Base-by-base conservation (phyloP, 2,329 filamentous ascomycete genomes). In the Bipolaris bicolor region DNA sequence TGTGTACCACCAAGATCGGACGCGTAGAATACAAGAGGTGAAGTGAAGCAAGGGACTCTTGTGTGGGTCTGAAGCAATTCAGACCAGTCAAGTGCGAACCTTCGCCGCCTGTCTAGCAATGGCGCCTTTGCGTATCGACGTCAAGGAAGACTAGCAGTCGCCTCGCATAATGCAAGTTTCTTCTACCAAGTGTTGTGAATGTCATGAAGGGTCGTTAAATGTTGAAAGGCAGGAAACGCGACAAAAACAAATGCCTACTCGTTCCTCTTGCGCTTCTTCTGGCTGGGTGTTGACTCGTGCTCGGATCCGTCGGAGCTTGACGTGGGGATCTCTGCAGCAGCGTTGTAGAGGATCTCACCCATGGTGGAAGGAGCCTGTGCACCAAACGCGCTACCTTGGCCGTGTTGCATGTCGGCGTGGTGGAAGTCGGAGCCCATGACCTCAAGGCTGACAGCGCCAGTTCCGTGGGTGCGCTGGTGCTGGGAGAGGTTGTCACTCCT, bases 401-500 rank as follows among this genome's bases (percentile, higher is more conserved):
- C 61, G 13, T 64, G 74, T 7, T 76, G 70, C 39, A 80, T 68
- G 54, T 91, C 88, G 26, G 55, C 55, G 52, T 61, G 74, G 15
- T 77, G 73, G 22, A 81, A 67, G 59, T 91, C 89, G 41, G 84
- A 84, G 53, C 89, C 85, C 48, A 96, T 83, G 48, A 97, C 85
- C 71, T 91, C 91, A 89, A 98, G 94, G 71, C 96, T 88, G 65
- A 97, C 90, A 60, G 92, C 91, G 61, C 92, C 92, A 57, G 88
- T 90, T 55, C 92, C 92, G 73, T 99, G 95, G 4, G 95, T 99
- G 62, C 95, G 88, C 63, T 95, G 89, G 76, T 99, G 95, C 80
- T 99, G 95, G 22, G 92, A 91, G 15, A 99, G 86, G 83, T 99
- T 99, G 81, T 99, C 95, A 69, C 91, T 96, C 70, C 95, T 90